These are phyloP conservation scores for Cladosporium colombiae DNA, from an alignment of 2,329 filamentous ascomycete genomes.

Conservation along the genomic window DNA sequence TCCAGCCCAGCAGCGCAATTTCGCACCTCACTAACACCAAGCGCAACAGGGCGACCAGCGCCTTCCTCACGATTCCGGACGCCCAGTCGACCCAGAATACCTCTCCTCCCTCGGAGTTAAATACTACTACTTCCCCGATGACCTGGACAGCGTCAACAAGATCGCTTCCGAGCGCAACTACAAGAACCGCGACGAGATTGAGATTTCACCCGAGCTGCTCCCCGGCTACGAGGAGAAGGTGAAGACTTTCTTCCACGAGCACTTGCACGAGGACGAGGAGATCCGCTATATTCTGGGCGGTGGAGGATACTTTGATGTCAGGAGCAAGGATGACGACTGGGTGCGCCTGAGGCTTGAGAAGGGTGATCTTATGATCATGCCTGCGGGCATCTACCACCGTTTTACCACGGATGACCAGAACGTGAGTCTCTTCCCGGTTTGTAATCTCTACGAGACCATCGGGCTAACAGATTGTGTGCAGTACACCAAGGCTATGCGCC, in stretches of 20 bases:
- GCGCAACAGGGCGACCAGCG: slow-evolving; percentile 84
- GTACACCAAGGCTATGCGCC: slow-evolving; percentile 93
- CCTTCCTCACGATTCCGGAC: slow-evolving; percentile 82
- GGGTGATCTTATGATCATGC: slow-evolving; percentile 87
- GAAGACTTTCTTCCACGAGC: slow-evolving; percentile 89
- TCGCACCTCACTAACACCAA: slow-evolving; percentile 17
- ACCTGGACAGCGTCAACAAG: slow-evolving; percentile 67
- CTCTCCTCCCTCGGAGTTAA: slow-evolving; percentile 77
- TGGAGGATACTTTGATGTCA: slow-evolving; percentile 89
- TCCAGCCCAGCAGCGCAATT: not conserved
- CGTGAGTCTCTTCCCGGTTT: no score
- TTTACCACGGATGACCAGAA: slow-evolving; percentile 94
- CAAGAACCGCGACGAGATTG: slow-evolving; percentile 93
- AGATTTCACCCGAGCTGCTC: slow-evolving; percentile 82
- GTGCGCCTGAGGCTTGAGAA: slow-evolving; percentile 82
- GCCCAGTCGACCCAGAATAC: slow-evolving; percentile 62
- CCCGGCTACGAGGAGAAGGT: slow-evolving; percentile 90
- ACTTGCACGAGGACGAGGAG: slow-evolving; percentile 97
- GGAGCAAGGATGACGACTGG: slow-evolving; percentile 82
- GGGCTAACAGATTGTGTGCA: slow-evolving; percentile 42
- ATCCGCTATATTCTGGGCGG: slow-evolving; percentile 92
- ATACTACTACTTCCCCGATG: slow-evolving; percentile 67
- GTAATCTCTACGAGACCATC: no score
- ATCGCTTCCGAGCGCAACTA: slow-evolving; percentile 77
- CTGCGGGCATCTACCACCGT: slow-evolving; percentile 93